phyloP scores from a whole-genome alignment of 768 basidiomycete species.

The Kwoniella heveanensis region DNA sequence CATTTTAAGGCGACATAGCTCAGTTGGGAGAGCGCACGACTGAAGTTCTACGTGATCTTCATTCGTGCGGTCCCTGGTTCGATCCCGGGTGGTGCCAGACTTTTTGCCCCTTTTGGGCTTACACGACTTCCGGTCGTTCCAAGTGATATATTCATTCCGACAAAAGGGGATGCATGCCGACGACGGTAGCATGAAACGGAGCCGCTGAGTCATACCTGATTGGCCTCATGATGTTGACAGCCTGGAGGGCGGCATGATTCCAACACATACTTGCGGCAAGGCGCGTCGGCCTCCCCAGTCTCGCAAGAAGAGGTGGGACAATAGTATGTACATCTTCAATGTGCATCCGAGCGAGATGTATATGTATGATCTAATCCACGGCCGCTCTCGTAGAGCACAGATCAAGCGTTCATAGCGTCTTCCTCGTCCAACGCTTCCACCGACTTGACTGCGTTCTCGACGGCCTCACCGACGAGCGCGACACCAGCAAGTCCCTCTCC shows the following conservation, averaged over 20 bases:
- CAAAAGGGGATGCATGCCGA: too few species aligned
- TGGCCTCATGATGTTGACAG: too few species aligned
- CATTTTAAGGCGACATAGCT: constrained; percentile 26
- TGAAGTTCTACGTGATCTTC: constrained; percentile 20
- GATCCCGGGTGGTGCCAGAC: constrained; percentile 29
- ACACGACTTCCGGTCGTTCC: too few species aligned
- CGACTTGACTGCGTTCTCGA: constrained; percentile 62
- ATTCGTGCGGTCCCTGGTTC: constrained; percentile 31
- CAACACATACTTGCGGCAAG: too few species aligned
- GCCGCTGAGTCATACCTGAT: too few species aligned
- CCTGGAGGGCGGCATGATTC: too few species aligned
- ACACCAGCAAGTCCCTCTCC: constrained; percentile 12
- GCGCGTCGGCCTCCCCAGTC: too few species aligned
- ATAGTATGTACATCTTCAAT: too few species aligned
- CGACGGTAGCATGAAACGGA: too few species aligned
- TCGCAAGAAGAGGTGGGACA: too few species aligned
- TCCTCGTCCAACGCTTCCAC: constrained; percentile 76
- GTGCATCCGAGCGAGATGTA: neutral
- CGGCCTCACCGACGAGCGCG: constrained; percentile 22
- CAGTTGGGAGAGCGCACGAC: constrained; percentile 32
- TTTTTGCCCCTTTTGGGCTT: constrained; percentile 4
- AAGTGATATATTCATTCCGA: too few species aligned
- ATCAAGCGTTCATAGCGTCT: constrained; percentile 75
- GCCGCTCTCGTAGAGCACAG: neutral
- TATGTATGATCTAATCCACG: neutral